Base-by-base conservation (phyloP, 176 grass and related monocot species). In the Rhynchospora tenuis region DNA sequence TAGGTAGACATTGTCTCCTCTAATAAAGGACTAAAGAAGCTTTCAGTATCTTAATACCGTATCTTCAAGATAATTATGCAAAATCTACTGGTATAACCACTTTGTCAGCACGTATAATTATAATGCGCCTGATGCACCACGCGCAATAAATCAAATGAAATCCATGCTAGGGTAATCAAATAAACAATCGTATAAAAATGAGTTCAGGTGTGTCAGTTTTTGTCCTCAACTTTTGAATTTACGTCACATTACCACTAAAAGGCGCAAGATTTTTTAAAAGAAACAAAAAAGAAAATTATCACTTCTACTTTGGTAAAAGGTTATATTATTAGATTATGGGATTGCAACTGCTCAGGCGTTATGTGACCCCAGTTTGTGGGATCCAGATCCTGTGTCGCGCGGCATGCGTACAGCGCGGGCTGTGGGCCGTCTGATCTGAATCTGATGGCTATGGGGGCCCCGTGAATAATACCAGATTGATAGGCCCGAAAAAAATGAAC, bases 21-120 rank as follows among this genome's bases (percentile, higher is more conserved):
- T 51, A 50, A 50, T 26, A 46, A 73, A 15, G 9, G 45, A 73
- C 24, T 50, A 50, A 73, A 73, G 43, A 73, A 61, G 26, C n/a
- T 73, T 47, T 13, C 4, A 50, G 15, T 73, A 23, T 51, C 46
- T 23, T 26, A 50, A 51, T 26, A 73, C 71, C 45, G 71, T 75
- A 75, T 75, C 71, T 75, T 52, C 12, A 52, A 51, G 19, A 75
- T 52, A 3, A 75, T 52, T 75, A 75, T 10, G 23, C 46, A 6
- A 52, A 52, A 75, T 75, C 71, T 75, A 75, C 71, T 52, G 71
- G 71, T 75, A 75, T 75, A 75, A 75, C 71, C 23, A 75, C 71
- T 75, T 75, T 75, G 46, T 51, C 71, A 51, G 45, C 5, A 22
- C 7, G 17, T 46, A 52, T 24, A 74, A 27, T 24, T 52, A 75